Base-by-base conservation (phyloP, 2,329 filamentous ascomycete species). In the Penicillium janthinellum region DNA sequence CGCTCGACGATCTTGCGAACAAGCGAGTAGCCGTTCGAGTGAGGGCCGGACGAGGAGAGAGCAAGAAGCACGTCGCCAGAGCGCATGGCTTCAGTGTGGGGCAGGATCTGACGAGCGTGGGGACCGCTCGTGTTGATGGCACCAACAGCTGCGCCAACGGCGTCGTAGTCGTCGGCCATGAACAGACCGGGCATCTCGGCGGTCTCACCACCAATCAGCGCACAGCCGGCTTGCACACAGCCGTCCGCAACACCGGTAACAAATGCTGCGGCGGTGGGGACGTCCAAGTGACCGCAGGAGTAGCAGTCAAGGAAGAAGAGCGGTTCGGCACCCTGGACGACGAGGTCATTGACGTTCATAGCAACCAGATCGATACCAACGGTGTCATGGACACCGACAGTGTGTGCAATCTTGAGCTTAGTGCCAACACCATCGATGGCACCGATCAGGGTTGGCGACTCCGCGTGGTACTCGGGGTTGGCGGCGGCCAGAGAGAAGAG, bases 101-200 rank as follows among this genome's bases (percentile, higher is more conserved):
- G 95, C 39, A 99, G 85, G 57, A 94, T 86, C 52, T 84, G 82
- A 38, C 78, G 78, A 5, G 84, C 85, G 37, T 84, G 79, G 38
- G 84, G 81, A 73, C 75, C 74, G 12, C 70, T 66, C 15, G 75
- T 78, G 67, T 80, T 78, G 66, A 98, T 90, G 44, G 92, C 91
- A 58, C 95, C 95, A 48, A 96, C 88, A 17, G 94, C 94, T 41
- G 90, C 90, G 63, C 95, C 95, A 22, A 92, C 93, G 7, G 93
- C 92, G 70, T 99, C 95, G 75, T 98, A 99, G 72, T 96, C 91
- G 52, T 92, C 90, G 55, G 86, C 87, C 64, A 88, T 83, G 80
- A 96, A 97, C 82, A 98, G 91, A 56, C 93, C 93, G 0, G 94
- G 94, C 95, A 99, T 98, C 79, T 99, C 95, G 6, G 95, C 95